Evolutionary conservation across 164 flowering plant species (phyloP), one percentile per base, ranked within the genome.

Genomic region (Magnolia sinica): DNA sequence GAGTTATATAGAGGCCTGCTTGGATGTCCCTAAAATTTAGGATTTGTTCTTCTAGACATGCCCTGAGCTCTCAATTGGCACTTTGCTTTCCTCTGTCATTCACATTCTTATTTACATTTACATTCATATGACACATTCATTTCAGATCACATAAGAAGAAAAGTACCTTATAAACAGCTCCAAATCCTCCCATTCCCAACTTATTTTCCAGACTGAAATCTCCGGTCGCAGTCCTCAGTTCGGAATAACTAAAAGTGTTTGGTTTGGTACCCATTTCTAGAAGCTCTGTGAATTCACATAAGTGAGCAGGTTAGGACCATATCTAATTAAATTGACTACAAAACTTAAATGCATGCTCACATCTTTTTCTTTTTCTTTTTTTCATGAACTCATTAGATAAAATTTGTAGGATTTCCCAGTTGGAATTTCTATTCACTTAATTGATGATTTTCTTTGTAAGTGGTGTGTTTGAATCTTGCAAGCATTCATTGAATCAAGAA

Each of bases 121-220:
- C 11, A 2, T 2, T 31, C 37, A 2, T 31, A 2, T 31, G 37
- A 2, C 4, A 55, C 16, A 55, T 55, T 55, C 37, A 31, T 31
- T 55, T 55, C 2, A 55, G 45, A 71, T 50, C 22, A 31, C 37
- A 50, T 69, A 61, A 24, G 31, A 13, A 45, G 7, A 37, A 50
- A 45, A 1, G 22, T 16, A 89, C 98, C 96, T 88, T 90, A 70
- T 81, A 94, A 72, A 94, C 98, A 64, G 97, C 88, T 75, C 98
- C 97, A 83, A 94, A 94, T 61, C 98, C 98, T 51, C 97, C 97
- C 79, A 91, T 96, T 94, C 79, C 37, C 37, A 31, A 31, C 37
- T 31, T 31, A 4, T 94, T 91, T 52, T 81, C 80, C 49, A 86
- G 79, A 80, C 50, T 88, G 74, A 94, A 94, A 76, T 89, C 91